Evolutionary conservation across 2,329 filamentous ascomycete genomes (phyloP).

Genomic region (Calycina marina): DNA sequence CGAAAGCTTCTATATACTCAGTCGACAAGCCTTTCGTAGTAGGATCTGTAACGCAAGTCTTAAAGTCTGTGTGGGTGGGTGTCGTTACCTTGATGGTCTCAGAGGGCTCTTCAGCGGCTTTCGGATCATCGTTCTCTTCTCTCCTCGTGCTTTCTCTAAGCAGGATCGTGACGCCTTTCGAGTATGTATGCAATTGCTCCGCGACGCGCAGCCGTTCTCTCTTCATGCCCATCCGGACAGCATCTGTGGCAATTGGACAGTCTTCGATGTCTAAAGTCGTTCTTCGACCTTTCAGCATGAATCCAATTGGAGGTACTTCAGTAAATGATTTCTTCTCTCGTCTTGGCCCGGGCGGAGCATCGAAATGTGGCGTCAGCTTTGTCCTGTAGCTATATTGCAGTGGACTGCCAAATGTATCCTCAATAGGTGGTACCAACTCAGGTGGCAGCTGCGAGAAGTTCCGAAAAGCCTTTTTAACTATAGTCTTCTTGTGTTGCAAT

Average conservation of each 20-base stretch:
- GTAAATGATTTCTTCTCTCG: slow-evolving; percentile 42
- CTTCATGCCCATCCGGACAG: slow-evolving; percentile 65
- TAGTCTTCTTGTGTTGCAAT: slow-evolving; percentile 65
- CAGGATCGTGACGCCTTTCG: slow-evolving; percentile 73
- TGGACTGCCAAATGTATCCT: slow-evolving; percentile 79
- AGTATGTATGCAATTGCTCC: slow-evolving; percentile 55
- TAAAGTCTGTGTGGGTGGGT: slow-evolving; percentile 54
- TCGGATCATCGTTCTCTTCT: slow-evolving; percentile 31
- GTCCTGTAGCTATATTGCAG: slow-evolving; percentile 89
- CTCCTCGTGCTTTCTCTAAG: slow-evolving; percentile 74
- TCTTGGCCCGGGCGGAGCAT: slow-evolving; percentile 49
- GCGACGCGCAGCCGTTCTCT: slow-evolving; percentile 65
- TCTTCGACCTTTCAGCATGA: slow-evolving; percentile 72
- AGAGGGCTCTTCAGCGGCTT: slow-evolving; percentile 17
- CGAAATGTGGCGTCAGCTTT: slow-evolving; percentile 93
- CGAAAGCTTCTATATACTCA: slow-evolving; percentile 70
- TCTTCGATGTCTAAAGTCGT: slow-evolving; percentile 89
- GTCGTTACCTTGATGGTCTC: slow-evolving; percentile 19
- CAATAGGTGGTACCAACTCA: slow-evolving; percentile 58
- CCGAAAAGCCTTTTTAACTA: slow-evolving; percentile 80
- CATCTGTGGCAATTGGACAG: slow-evolving; percentile 85
- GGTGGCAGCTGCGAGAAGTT: slow-evolving; percentile 79
- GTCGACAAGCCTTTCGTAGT: slow-evolving; percentile 61
- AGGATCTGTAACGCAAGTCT: slow-evolving; percentile 71
- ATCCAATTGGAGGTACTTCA: slow-evolving; percentile 68